Evolutionary conservation across 257 asterid species (phyloP).

Genomic region (Nicotiana obtusifolia): DNA sequence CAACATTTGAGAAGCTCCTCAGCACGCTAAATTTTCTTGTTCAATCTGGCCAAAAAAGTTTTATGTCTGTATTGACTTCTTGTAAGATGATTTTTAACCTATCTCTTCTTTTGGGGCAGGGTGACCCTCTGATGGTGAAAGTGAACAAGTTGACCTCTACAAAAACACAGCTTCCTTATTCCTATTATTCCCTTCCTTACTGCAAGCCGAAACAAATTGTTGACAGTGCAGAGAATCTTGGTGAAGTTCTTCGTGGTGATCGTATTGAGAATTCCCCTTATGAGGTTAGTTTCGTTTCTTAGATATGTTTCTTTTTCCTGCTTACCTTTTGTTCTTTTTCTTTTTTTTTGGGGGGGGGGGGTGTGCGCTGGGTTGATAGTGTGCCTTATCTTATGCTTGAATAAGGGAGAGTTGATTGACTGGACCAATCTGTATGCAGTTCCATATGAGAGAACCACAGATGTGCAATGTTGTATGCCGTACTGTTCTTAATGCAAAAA

Average conservation of each 20-base stretch:
- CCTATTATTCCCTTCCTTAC: slow-evolving; percentile 38
- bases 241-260: slow-evolving; percentile 50
- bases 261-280: slow-evolving; percentile 43
- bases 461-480: slow-evolving; percentile 36
- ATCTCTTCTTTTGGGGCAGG: slow-evolving; percentile 20
- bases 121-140: slow-evolving; percentile 40
- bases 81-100: background rate
- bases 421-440: slow-evolving; percentile 20
- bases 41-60: background rate
- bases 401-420: background rate
- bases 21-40: background rate
- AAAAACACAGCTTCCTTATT: slow-evolving; percentile 33
- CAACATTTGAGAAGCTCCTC: background rate
- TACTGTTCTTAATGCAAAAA: slow-evolving; percentile 32
- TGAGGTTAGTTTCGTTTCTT: slow-evolving; percentile 16
- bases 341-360: background rate
- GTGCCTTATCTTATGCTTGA: background rate
- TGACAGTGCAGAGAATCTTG: slow-evolving; percentile 40
- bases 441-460: slow-evolving; percentile 41
- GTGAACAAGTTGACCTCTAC: slow-evolving; percentile 47
- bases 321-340: too few relatives aligned
- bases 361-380: background rate
- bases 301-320: background rate
- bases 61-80: background rate
- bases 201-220: slow-evolving; percentile 31